Base-by-base conservation (phyloP, 352 stramenopile species). In the Stephanocyclus meneghinianus region DNA sequence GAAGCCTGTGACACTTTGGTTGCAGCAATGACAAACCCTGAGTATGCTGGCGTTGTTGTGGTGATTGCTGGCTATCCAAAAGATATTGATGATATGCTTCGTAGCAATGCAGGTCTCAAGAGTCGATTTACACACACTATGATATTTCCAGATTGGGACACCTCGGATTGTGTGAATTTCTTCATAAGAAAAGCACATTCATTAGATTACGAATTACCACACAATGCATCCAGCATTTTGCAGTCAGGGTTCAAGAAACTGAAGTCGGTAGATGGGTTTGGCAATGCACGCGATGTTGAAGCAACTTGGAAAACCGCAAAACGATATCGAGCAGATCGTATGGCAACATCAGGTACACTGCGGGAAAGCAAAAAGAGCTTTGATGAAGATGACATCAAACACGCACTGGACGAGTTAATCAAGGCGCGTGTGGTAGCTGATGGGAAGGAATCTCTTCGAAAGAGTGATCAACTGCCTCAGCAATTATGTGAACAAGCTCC, bases 1-100 rank as follows among this genome's bases (percentile, higher is more conserved):
- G 94, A 98, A 76, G 95, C 94, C 0, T 96, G 96, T 87, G 95
- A 95, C 67, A 94, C 93, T 26, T 66, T 98, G 2, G 91, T 97
- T 0, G 94, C 93, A 37, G 91, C 93, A 2, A 96, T 98, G 92
- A 97, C 95, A 53, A 90, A 91, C 21, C 88, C 81, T 55, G 96
- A 96, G 47, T 86, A 84, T 32, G 57, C 57, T 30, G 57, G 57
- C 18, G 57, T 97, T 76, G 89, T 97, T 16, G 91, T 97, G 29
- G 91, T 98, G 37, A 91, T 97, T 26, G 95, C 95, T 13, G 95
- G 95, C 0, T 97, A 98, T 65, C 85, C 87, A 26, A 87, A 85
- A 11, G 94, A 97, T 40, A 95, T 97, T 53, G 91, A 97, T 53
- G 77, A 87, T 53, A 96, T 98, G 93, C 87, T 98, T 9, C 73